Evolutionary conservation across 1,139 yeast genomes (phyloP).

Genomic region (Starmera stellimalicola): DNA sequence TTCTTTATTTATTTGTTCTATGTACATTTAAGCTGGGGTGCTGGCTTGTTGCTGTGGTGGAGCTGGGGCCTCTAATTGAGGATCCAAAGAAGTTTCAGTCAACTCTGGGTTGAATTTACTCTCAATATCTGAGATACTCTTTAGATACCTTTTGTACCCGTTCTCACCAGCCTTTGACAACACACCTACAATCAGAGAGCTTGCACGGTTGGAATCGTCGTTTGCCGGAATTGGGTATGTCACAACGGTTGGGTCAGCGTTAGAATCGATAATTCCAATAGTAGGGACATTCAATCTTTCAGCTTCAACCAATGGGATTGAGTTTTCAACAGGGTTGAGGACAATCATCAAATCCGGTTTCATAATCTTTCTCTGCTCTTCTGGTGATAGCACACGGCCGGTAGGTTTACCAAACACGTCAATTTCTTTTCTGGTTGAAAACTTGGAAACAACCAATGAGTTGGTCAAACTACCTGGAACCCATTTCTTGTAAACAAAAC

Average conservation of each 20-base stretch:
- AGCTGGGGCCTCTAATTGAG: too few species aligned
- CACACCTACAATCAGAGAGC: conserved; percentile 72
- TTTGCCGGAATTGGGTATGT: conserved; percentile 95
- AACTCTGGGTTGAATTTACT: background rate
- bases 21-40: too few species aligned
- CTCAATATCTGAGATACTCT: background rate
- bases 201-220: conserved; percentile 84
- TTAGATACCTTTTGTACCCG: conserved; percentile 44
- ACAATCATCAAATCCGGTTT: conserved; percentile 86
- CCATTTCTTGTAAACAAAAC: conserved; percentile 82
- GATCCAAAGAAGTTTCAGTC: too few species aligned
- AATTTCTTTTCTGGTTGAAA: conserved; percentile 55
- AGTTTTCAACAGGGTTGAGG: conserved; percentile 82
- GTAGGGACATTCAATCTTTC: conserved; percentile 80
- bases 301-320: conserved; percentile 77
- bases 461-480: conserved; percentile 92
- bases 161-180: conserved; percentile 77
- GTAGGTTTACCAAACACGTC: conserved; percentile 56
- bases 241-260: conserved; percentile 80
- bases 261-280: conserved; percentile 88
- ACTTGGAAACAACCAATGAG: conserved; percentile 57
- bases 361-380: conserved; percentile 36
- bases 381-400: conserved; percentile 41
- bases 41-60: too few species aligned
- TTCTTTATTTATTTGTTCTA: too few species aligned